Conservation (phyloP, 2,329 filamentous ascomycete species). For the Thielaviopsis cerberus region DNA sequence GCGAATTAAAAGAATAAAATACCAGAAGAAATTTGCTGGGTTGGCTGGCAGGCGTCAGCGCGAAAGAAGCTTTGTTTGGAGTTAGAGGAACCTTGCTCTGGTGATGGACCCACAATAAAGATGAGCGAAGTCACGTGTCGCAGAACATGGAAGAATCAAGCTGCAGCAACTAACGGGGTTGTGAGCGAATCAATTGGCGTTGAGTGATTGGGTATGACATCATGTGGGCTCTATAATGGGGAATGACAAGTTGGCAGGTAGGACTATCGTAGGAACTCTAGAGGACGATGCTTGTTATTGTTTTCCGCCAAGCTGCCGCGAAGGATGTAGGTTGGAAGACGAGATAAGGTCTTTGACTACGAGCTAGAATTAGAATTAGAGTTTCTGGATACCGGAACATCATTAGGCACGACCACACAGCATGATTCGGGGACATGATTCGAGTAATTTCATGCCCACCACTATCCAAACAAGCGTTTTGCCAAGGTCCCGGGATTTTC, state of each 20-base stretch:
- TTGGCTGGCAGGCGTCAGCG: slow-evolving; percentile 14
- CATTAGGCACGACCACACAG: not conserved
- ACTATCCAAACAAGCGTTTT: not conserved
- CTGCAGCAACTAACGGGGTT: not conserved
- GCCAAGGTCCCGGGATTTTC: not conserved
- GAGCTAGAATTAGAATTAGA: no score
- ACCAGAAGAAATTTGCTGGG: not conserved
- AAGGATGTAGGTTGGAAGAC: no score
- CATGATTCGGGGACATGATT: not conserved
- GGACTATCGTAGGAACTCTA: no score
- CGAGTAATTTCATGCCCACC: not conserved
- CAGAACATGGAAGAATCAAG: not conserved
- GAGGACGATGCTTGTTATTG: no score
- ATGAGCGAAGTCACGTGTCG: slow-evolving; percentile 6
- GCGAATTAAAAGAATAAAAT: not conserved
- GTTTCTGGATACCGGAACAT: not conserved
- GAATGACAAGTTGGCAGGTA: no score
- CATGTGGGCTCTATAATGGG: no score
- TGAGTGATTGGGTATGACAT: not conserved
- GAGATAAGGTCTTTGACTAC: no score
- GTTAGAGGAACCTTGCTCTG: not conserved
- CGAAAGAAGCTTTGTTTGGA: slow-evolving; percentile 10
- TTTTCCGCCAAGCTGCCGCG: no score
- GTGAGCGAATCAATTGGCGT: not conserved
- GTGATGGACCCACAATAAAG: not conserved